Percentiles rank a stretch among this genome's conserved stretches.
Conservation (phyloP, 257 asterid genomes). For the Coffea eugenioides region DNA sequence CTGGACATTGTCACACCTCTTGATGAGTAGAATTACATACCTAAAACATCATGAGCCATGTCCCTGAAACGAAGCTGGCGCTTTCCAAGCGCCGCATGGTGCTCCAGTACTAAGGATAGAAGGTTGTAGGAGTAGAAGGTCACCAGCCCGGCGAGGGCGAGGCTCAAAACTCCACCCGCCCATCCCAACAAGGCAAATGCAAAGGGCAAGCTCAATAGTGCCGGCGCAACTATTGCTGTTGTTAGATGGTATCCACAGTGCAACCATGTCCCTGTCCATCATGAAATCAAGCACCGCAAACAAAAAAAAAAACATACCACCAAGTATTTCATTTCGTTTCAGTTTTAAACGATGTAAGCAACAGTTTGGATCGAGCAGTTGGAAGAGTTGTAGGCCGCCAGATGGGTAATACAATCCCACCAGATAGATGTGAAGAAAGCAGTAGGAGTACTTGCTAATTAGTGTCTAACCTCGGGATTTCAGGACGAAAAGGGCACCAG, state of each 20-base stretch:
- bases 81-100: slow-evolving; percentile 54
- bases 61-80: slow-evolving; percentile 70
- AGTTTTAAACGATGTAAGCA: too few species aligned
- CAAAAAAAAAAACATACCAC: too few species aligned
- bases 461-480: slow-evolving; percentile 52
- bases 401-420: too few species aligned
- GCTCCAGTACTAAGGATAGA: slow-evolving; percentile 57
- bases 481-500: slow-evolving; percentile 60
- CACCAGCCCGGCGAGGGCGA: slow-evolving; percentile 40
- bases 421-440: too few species aligned
- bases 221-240: slow-evolving; percentile 69
- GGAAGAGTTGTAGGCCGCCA: too few species aligned
- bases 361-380: too few species aligned
- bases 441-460: too few species aligned
- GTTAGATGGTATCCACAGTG: slow-evolving; percentile 76
- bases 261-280: slow-evolving; percentile 52
- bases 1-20: too few species aligned
- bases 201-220: slow-evolving; percentile 58
- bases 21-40: slow-evolving; percentile 17
- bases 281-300: too few species aligned
- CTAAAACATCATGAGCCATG: slow-evolving; percentile 74
- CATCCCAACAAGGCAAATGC: slow-evolving; percentile 57
- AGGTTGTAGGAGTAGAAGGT: slow-evolving; percentile 68
- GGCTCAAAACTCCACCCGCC: slow-evolving; percentile 54
- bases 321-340: too few species aligned